Conservation (phyloP, 495 filamentous ascomycete species). For the Friedmanniomyces simplex region DNA sequence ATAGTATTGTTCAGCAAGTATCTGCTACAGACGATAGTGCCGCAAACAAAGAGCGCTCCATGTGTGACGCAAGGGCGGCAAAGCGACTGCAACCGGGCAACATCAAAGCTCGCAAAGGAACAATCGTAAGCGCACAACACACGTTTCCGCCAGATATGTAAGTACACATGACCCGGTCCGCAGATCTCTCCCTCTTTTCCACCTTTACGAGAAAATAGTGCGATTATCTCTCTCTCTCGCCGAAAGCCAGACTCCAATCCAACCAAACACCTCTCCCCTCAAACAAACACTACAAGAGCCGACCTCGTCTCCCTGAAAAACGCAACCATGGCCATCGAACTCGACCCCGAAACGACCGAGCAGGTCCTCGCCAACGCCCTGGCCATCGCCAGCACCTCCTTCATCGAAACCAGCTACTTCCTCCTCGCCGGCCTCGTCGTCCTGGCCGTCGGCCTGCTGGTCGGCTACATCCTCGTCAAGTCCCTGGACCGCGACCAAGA, state of each 20-base stretch:
- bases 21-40: too few species aligned
- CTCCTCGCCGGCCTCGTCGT: constrained; percentile 3
- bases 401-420: constrained; percentile 1
- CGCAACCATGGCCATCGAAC: neutral
- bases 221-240: neutral
- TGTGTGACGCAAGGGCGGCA: neutral
- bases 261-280: neutral
- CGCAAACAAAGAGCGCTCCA: neutral
- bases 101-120: neutral
- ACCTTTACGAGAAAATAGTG: neutral
- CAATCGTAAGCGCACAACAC: constrained; percentile 5
- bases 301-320: neutral
- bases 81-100: constrained; percentile 5
- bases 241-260: neutral
- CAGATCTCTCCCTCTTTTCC: neutral
- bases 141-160: neutral
- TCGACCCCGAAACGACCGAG: neutral
- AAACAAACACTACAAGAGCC: neutral
- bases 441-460: neutral
- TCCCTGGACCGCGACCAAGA: neutral
- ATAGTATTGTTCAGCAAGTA: neutral
- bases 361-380: neutral
- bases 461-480: constrained; percentile 1
- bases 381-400: neutral
- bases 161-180: neutral